Base-by-base conservation (phyloP, 106 monocot genomes). In the Dioscorea zingiberensis region DNA sequence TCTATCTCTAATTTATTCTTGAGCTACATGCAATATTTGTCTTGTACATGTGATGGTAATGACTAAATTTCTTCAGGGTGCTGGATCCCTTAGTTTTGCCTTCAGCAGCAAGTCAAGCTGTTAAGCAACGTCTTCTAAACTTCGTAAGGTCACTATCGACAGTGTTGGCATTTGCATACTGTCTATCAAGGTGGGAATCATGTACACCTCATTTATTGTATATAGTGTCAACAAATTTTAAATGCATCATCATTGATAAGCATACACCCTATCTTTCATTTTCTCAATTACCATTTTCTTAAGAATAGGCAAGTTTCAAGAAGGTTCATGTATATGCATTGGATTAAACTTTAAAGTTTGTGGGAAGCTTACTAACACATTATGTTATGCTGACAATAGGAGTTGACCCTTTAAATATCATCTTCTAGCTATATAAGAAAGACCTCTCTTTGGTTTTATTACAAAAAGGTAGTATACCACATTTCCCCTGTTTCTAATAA, bases 71-170 rank as follows among this genome's bases (percentile, higher is more conserved):
- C 45, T 74, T 54, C 78, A 97, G 97, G 70, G 72, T 73, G 15
- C 30, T 97, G 60, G 79, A 92, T 73, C 86, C 85, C 67, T 28
- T 92, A 58, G 47, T 76, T 67, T 56, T 97, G 28, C 69, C 88
- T 49, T 76, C 88, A 66, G 79, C 78, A 88, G 77, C 88, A 59
- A 97, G 88, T 73, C 97, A 97, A 91, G 78, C 66, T 65, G 88
- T 97, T 25, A 97, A 92, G 71, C 65, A 80, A 19, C 88, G 97
- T 12, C 63, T 92, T 64, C n/a, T 97, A 47, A 83, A 77, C 72
- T 97, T 97, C 66, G 74, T 89, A 25, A 92, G 76, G 77, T 97
- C 88, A 28, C 80, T 97, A 27, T 86, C 97, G 64, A 86, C 81
- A 71, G 92, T 97, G 25, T 66, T 97, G 77, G 88, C 86, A 55